phyloP scores from a whole-genome alignment of 108 stramenopile genomes.

The Cyclotella baltica region DNA sequence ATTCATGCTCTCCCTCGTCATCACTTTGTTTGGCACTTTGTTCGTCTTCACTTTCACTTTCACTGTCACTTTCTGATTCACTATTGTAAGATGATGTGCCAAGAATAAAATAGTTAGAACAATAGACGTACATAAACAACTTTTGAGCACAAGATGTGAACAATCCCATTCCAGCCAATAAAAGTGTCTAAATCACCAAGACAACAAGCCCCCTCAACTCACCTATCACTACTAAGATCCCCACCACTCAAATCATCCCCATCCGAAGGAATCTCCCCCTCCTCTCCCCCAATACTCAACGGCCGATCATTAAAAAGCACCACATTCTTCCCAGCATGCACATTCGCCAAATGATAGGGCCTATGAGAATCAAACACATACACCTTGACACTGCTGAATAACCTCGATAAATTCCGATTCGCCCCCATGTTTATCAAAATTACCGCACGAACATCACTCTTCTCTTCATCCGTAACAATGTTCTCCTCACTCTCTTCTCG shows the following conservation, averaged over 20 bases:
- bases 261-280: conserved; percentile 72
- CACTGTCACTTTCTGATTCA: conserved; percentile 32
- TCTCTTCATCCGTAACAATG: not conserved
- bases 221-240: conserved; percentile 10
- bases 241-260: conserved; percentile 86
- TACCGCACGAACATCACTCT: conserved; percentile 58
- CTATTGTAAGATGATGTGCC: conserved; percentile 23
- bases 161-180: no score
- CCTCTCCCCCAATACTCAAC: conserved; percentile 25
- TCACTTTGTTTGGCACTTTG: not conserved
- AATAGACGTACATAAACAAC: conserved; percentile 1
- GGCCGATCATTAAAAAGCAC: conserved; percentile 79
- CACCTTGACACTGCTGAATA: conserved; percentile 37
- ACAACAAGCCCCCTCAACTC: not conserved
- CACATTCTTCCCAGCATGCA: conserved; percentile 68
- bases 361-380: conserved; percentile 85
- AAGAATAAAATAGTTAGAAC: not conserved
- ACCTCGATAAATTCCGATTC: conserved; percentile 62
- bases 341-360: conserved; percentile 83
- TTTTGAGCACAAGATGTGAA: no score
- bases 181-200: no score
- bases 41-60: conserved; percentile 42
- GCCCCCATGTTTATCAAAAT: conserved; percentile 83
- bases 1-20: conserved; percentile 36
- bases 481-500: not conserved